Evolutionary conservation across 208 protist species (phyloP).

Genomic region (Dictyostelium gargantuum): DNA sequence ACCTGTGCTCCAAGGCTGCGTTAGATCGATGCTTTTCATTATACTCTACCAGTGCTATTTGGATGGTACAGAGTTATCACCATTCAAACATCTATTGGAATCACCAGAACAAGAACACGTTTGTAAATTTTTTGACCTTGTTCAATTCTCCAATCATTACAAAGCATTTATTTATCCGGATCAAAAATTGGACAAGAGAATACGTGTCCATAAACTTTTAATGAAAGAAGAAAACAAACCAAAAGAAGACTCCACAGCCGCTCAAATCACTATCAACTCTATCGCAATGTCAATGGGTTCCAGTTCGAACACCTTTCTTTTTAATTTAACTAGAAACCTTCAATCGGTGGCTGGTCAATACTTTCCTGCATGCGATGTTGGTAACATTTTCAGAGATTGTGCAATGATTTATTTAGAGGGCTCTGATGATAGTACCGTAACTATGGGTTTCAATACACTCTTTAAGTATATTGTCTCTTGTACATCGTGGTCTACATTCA

Average conservation of each 20-base stretch:
- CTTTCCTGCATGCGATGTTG: not conserved
- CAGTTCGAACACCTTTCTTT: not conserved
- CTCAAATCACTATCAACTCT: not conserved
- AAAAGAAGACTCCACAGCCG: not conserved
- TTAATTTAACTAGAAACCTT: not conserved
- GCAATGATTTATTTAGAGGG: constrained; percentile 20
- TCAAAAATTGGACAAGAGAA: not conserved
- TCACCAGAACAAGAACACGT: not conserved
- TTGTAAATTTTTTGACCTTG: not conserved
- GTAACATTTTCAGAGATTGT: constrained; percentile 43
- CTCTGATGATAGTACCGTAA: not conserved
- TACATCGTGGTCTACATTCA: not conserved
- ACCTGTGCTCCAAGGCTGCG: not conserved
- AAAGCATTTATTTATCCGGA: not conserved
- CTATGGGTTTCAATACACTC: not conserved
- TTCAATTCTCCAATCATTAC: not conserved
- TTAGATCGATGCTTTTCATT: not conserved
- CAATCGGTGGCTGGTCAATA: not conserved
- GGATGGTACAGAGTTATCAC: not conserved
- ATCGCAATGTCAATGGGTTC: not conserved
- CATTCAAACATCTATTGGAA: not conserved
- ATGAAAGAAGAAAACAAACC: not conserved
- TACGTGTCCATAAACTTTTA: not conserved
- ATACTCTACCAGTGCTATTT: constrained; percentile 6
- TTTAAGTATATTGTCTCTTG: not conserved